Conservation (phyloP, 257 asterid species). For the Solanum dulcamara region DNA sequence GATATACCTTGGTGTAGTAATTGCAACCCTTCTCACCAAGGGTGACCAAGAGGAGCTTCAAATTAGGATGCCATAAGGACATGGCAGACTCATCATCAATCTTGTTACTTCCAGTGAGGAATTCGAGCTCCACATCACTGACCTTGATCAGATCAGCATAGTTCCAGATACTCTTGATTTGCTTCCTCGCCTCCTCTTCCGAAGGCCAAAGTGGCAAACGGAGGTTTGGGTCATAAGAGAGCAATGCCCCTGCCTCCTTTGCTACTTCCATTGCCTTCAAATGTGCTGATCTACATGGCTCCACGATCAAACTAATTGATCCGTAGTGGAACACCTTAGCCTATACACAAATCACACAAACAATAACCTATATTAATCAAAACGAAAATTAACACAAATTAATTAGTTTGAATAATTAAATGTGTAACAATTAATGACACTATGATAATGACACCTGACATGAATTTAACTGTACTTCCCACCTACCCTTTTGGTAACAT, state of each 20-base stretch:
- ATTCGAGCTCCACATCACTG: conserved; percentile 83
- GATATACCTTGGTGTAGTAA: conserved; percentile 71
- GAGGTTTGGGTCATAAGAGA: conserved; percentile 88
- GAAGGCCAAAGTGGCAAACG: conserved; percentile 86
- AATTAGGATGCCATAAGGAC: conserved; percentile 80
- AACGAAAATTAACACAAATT: not conserved
- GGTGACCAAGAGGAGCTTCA: conserved; percentile 80
- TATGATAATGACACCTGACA: not conserved
- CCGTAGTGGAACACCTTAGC: conserved; percentile 92
- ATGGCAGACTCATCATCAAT: conserved; percentile 71
- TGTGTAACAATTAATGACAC: not conserved
- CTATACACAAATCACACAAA: conserved; percentile 9
- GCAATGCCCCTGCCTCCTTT: conserved; percentile 78
- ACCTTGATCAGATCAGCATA: conserved; percentile 83
- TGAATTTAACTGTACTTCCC: not conserved
- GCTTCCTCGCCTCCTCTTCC: conserved; percentile 59
- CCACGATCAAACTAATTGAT: conserved; percentile 90
- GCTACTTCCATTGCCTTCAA: conserved; percentile 92
- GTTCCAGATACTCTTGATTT: conserved; percentile 87
- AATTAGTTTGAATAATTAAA: not conserved
- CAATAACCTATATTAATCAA: not conserved
- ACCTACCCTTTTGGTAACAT: not conserved
- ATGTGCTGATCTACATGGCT: conserved; percentile 96
- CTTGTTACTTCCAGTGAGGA: conserved; percentile 72
- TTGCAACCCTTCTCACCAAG: conserved; percentile 88